Conservation (phyloP, 1,284 basidiomycete species). For the Leccinum pallidistipes region DNA sequence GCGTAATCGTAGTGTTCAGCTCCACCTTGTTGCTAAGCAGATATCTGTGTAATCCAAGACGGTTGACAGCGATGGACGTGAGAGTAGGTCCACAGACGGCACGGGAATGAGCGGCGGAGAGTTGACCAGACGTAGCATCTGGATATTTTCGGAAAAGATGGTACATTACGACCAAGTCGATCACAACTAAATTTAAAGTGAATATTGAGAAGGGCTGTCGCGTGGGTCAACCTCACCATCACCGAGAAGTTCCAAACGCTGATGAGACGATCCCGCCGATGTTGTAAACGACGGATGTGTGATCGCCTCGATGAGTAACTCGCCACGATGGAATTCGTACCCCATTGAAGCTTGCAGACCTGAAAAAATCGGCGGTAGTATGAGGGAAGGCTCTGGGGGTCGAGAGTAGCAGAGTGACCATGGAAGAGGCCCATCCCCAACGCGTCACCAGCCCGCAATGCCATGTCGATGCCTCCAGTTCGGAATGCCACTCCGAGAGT, state of each 20-base stretch:
- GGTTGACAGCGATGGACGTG: constrained; percentile 64
- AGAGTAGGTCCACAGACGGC: constrained; percentile 76
- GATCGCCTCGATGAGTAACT: constrained; percentile 70
- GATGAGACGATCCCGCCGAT: constrained; percentile 64
- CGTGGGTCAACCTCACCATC: constrained; percentile 56
- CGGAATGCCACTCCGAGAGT: constrained; percentile 72
- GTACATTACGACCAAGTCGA: constrained; percentile 73
- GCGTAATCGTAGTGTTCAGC: too few species aligned
- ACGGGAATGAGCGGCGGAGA: constrained; percentile 68
- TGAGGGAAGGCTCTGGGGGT: constrained; percentile 33
- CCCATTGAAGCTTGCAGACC: constrained; percentile 63
- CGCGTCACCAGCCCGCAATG: constrained; percentile 60
- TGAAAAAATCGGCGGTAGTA: constrained; percentile 50
- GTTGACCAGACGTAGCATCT: constrained; percentile 67
- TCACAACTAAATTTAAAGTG: constrained; percentile 51
- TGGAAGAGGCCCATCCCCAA: constrained; percentile 60
- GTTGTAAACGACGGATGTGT: constrained; percentile 76
- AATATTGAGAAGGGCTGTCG: constrained; percentile 7
- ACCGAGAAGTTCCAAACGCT: constrained; percentile 83
- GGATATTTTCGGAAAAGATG: constrained; percentile 73
- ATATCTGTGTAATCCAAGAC: constrained; percentile 66
- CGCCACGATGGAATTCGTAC: constrained; percentile 65
- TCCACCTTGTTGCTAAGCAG: constrained; percentile 34
- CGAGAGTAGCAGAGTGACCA: constrained; percentile 57
- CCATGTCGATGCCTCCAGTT: constrained; percentile 67